phyloP scores from a whole-genome alignment of 1,139 yeast genomes.

The Sugiyamaella xylanicola region DNA sequence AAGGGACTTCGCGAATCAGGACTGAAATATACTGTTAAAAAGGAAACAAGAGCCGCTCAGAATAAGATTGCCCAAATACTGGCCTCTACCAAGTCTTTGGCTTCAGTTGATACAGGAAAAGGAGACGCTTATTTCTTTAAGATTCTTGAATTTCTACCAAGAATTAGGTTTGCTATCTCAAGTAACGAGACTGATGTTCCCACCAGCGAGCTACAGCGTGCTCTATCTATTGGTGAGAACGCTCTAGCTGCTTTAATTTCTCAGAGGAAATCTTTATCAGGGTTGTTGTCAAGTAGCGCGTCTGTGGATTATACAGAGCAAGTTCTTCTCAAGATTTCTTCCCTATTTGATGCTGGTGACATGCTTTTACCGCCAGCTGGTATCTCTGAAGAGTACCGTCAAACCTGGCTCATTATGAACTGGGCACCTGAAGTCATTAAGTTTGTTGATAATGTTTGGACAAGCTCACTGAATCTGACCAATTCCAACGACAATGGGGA shows the following conservation, averaged over 20 bases:
- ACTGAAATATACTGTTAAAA: slow-evolving; percentile 62
- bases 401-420: slow-evolving; percentile 16
- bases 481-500: slow-evolving; percentile 5
- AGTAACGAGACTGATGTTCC: slow-evolving; percentile 70
- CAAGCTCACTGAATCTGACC: slow-evolving; percentile 7
- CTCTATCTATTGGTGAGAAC: slow-evolving; percentile 79
- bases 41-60: slow-evolving; percentile 65
- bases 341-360: slow-evolving; percentile 7
- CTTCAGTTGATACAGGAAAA: slow-evolving; percentile 46
- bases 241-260: slow-evolving; percentile 50
- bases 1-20: slow-evolving; percentile 78
- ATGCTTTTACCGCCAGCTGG: not conserved
- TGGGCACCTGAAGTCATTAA: slow-evolving; percentile 30
- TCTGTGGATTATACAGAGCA: too few relatives aligned
- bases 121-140: slow-evolving; percentile 66
- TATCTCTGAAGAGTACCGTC: not conserved
- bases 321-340: not conserved
- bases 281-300: too few relatives aligned
- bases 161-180: slow-evolving; percentile 66
- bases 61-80: slow-evolving; percentile 64
- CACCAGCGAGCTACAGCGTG: slow-evolving; percentile 69
- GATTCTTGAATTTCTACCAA: slow-evolving; percentile 76
- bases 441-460: slow-evolving; percentile 22
- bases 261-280: slow-evolving; percentile 4
- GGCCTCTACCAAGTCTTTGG: slow-evolving; percentile 51